These are phyloP conservation scores for Udeniomyces megalosporus DNA, from an alignment of 768 basidiomycete species.

Conservation along the genomic window DNA sequence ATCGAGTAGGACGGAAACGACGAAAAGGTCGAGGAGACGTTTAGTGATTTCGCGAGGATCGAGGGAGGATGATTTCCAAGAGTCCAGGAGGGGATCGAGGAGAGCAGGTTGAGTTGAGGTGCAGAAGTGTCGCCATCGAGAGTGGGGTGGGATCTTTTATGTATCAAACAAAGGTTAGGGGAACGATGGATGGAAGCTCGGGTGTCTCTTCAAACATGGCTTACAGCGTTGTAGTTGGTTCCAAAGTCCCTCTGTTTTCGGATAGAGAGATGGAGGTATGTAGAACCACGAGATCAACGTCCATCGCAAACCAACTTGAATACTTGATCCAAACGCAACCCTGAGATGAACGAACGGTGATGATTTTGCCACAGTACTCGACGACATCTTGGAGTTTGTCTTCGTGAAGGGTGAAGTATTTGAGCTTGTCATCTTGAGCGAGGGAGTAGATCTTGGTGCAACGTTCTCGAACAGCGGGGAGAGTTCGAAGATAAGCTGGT, in stretches of 20 bases:
- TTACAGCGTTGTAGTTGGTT: slow-evolving; percentile 37
- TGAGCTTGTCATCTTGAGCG: slow-evolving; percentile 52
- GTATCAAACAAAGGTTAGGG: too few relatives aligned
- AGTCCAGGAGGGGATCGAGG: slow-evolving; percentile 9
- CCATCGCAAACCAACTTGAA: too few relatives aligned
- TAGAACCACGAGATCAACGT: too few relatives aligned
- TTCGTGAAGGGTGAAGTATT: slow-evolving; percentile 75
- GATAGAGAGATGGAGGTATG: too few relatives aligned
- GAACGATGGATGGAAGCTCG: too few relatives aligned
- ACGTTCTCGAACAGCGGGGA: slow-evolving; percentile 77
- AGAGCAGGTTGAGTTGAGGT: slow-evolving; percentile 34
- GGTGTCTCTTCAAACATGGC: too few relatives aligned
- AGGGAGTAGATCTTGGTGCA: slow-evolving; percentile 64
- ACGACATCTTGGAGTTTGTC: slow-evolving; percentile 54
- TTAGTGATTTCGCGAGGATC: slow-evolving; percentile 39
- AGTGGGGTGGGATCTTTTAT: slow-evolving; percentile 82
- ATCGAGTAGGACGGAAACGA: slow-evolving; percentile 81
- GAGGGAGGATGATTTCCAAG: not conserved
- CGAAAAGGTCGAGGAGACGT: slow-evolving; percentile 72
- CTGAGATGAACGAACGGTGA: slow-evolving; percentile 43
- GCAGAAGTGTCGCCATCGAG: slow-evolving; percentile 80
- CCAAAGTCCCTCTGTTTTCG: slow-evolving; percentile 71
- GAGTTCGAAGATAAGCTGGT: slow-evolving; percentile 53
- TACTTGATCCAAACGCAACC: too few relatives aligned
- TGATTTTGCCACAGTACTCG: slow-evolving; percentile 57